Evolutionary conservation across 768 basidiomycete species (phyloP).

Genomic region (Kwoniella sp.): DNA sequence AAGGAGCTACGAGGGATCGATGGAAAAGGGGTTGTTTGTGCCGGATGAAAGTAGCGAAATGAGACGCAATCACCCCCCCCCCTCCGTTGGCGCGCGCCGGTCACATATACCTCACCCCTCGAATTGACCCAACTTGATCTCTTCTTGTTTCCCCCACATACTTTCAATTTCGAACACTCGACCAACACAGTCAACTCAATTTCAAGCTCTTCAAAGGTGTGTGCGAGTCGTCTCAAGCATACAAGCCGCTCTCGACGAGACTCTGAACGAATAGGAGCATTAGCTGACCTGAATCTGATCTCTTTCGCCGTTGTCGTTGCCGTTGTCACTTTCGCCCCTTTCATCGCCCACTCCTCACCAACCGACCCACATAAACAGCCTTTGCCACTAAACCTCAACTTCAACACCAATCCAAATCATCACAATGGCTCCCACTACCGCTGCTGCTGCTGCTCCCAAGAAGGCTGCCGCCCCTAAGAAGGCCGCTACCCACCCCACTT

Average conservation of each 20-base stretch:
- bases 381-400: constrained; percentile 25
- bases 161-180: constrained; percentile 19
- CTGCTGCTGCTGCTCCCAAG: constrained; percentile 50
- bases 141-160: constrained; percentile 23
- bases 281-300: constrained; percentile 9
- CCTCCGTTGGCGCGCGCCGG: constrained; percentile 9
- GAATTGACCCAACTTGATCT: constrained; percentile 15
- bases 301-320: background rate
- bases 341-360: constrained; percentile 9
- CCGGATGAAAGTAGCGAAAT: constrained; percentile 18
- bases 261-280: background rate
- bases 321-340: constrained; percentile 6
- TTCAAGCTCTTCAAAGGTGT: constrained; percentile 1
- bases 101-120: constrained; percentile 22
- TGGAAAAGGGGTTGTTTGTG: constrained; percentile 25
- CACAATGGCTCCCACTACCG: constrained; percentile 54
- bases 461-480: constrained; percentile 53
- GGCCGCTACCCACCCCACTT: constrained; percentile 61
- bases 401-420: constrained; percentile 27
- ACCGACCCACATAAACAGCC: constrained; percentile 9
- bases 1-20: constrained; percentile 10
- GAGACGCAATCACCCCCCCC: background rate
- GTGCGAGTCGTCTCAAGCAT: constrained; percentile 2
- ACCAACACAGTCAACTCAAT: constrained; percentile 4
- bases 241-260: constrained; percentile 2